phyloP scores from a whole-genome alignment of 768 basidiomycete genomes.

The Sarcodon sp. region DNA sequence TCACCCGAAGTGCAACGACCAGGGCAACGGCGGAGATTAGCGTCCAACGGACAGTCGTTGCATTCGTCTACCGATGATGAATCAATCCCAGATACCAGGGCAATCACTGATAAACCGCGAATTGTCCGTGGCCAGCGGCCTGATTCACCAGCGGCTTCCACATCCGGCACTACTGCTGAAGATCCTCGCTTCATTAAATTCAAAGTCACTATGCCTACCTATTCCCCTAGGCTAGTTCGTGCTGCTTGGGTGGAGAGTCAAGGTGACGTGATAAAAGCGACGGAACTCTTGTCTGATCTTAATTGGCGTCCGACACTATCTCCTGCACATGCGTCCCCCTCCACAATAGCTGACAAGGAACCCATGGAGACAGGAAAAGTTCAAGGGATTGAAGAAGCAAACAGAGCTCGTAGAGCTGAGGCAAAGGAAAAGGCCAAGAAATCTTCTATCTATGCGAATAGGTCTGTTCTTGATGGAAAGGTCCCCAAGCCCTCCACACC shows the following conservation, averaged over 20 bases:
- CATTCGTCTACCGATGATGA: slow-evolving; percentile 48
- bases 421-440: slow-evolving; percentile 67
- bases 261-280: slow-evolving; percentile 51
- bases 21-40: slow-evolving; percentile 35
- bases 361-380: slow-evolving; percentile 43
- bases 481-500: slow-evolving; percentile 11
- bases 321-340: slow-evolving; percentile 10
- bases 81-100: slow-evolving; percentile 36
- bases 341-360: slow-evolving; percentile 3
- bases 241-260: slow-evolving; percentile 58
- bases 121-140: slow-evolving; percentile 37
- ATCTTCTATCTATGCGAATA: slow-evolving; percentile 73
- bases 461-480: slow-evolving; percentile 34
- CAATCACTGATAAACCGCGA: slow-evolving; percentile 33
- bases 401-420: slow-evolving; percentile 49
- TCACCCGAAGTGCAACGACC: slow-evolving; percentile 49
- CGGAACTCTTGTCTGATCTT: slow-evolving; percentile 41
- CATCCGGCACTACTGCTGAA: slow-evolving; percentile 7
- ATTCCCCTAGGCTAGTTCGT: slow-evolving; percentile 27
- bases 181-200: slow-evolving; percentile 38
- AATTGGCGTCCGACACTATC: slow-evolving; percentile 32
- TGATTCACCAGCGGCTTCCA: slow-evolving; percentile 5
- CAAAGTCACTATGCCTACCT: slow-evolving; percentile 46
- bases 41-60: slow-evolving; percentile 27
- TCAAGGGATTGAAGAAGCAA: slow-evolving; percentile 63